These are phyloP conservation scores for Pythium guiyangense DNA, from an alignment of 352 stramenopile species.

Conservation along the genomic window DNA sequence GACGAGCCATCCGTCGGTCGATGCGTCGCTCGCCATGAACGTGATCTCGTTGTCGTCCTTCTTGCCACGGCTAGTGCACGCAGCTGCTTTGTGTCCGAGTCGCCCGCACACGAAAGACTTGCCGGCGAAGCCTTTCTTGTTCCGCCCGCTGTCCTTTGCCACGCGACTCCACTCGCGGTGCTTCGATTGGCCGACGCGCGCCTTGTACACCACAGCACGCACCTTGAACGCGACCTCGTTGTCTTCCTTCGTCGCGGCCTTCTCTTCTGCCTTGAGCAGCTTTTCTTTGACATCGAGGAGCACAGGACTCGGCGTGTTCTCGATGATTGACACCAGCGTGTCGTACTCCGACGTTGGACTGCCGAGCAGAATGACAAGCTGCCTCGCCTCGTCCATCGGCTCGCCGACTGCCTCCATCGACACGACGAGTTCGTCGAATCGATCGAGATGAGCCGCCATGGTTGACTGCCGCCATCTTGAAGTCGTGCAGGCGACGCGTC, in stretches of 20 bases:
- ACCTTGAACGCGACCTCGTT: conserved; percentile 9
- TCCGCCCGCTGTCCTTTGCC: not conserved
- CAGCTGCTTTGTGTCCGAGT: not conserved
- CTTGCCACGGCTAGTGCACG: not conserved
- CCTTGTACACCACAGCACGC: not conserved
- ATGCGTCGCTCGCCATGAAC: not conserved
- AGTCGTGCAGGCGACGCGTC: conserved; percentile 1
- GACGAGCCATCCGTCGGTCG: not conserved
- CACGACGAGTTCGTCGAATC: conserved; percentile 7
- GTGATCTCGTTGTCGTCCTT: not conserved
- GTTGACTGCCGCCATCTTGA: not conserved
- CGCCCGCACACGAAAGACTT: not conserved
- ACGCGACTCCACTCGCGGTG: not conserved
- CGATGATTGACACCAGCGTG: conserved; percentile 11
- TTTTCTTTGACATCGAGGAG: conserved; percentile 23
- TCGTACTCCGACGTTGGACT: conserved; percentile 9
- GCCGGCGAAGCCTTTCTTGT: not conserved
- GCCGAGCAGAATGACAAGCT: conserved; percentile 12
- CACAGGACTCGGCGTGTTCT: conserved; percentile 13
- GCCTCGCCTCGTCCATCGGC: conserved; percentile 1
- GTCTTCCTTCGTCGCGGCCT: not conserved
- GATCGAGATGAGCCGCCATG: conserved; percentile 1
- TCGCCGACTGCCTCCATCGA: conserved; percentile 10
- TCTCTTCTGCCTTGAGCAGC: conserved; percentile 18
- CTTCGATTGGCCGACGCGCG: not conserved